Percentiles rank a stretch among this genome's conserved stretches.
phyloP scores from a whole-genome alignment of 192 early-diverging fungal species.

The Rhizoclosmatium globosum region DNA sequence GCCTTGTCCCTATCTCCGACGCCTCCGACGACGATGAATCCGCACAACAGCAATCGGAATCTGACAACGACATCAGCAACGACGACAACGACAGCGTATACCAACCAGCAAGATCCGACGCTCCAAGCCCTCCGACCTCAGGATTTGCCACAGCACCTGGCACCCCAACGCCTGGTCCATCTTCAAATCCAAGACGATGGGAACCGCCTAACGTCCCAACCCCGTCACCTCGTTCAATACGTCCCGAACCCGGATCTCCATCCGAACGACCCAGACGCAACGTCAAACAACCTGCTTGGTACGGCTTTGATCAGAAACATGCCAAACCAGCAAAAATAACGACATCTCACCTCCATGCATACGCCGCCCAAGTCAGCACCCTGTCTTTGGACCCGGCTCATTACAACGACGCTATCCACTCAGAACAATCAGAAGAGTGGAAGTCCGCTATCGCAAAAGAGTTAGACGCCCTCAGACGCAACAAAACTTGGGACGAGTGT shows the following conservation, averaged over 20 bases:
- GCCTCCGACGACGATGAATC: neutral
- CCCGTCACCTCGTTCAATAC: neutral
- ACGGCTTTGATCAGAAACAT: neutral
- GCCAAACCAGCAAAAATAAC: neutral
- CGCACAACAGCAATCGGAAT: neutral
- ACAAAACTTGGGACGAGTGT: slow-evolving; percentile 20
- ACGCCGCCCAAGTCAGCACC: neutral
- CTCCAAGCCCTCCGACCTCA: neutral
- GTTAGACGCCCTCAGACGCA: neutral
- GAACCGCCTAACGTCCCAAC: neutral
- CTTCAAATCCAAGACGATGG: neutral
- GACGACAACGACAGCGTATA: neutral
- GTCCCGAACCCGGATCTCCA: too few relatives aligned
- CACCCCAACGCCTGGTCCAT: neutral
- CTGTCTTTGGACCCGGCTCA: neutral
- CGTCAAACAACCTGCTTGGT: neutral
- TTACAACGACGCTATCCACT: slow-evolving; percentile 2
- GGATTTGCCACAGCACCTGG: too few relatives aligned
- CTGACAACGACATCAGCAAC: neutral
- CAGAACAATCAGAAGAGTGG: neutral
- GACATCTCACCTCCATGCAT: neutral
- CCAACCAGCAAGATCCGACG: neutral
- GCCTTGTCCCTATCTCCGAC: neutral
- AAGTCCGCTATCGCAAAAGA: neutral
- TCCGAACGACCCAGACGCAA: neutral